phyloP scores from a whole-genome alignment of 2,329 filamentous ascomycete genomes.

The Fusarium penzigii region DNA sequence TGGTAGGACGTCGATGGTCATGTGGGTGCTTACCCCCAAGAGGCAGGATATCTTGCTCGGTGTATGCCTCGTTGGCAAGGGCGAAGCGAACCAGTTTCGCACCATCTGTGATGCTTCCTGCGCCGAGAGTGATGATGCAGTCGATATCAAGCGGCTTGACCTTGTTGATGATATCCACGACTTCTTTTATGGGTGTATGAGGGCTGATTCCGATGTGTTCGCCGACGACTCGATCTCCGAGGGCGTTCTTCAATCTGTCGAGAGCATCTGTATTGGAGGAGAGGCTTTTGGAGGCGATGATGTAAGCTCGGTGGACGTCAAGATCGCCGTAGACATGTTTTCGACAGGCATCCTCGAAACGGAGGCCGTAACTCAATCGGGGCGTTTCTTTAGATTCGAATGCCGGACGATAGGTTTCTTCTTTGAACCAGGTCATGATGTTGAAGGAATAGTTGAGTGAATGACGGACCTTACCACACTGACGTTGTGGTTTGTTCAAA shows the following conservation, averaged over 20 bases:
- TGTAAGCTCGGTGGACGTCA: neutral
- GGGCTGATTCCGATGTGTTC: constrained; percentile 8
- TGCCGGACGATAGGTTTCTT: neutral
- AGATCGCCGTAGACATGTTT: neutral
- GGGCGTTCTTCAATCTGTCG: neutral
- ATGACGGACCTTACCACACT: too few species aligned
- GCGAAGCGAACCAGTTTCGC: constrained; percentile 7
- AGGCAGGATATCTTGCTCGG: too few species aligned
- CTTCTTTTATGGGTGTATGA: constrained; percentile 7
- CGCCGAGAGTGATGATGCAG: constrained; percentile 10
- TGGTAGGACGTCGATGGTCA: neutral
- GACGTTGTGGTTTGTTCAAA: too few species aligned
- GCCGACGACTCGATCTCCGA: neutral
- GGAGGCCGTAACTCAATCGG: constrained; percentile 1
- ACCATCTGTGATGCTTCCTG: constrained; percentile 9
- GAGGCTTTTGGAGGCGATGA: constrained; percentile 6
- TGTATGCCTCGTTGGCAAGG: constrained; percentile 2
- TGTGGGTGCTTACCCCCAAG: too few species aligned
- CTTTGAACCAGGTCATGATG: neutral
- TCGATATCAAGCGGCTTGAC: constrained; percentile 5
- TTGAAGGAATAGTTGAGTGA: too few species aligned
- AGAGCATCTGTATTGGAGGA: neutral
- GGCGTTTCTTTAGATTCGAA: constrained; percentile 3
- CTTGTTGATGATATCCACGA: constrained; percentile 3
- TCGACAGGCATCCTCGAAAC: constrained; percentile 2